Evolutionary conservation across 176 grass and related monocot genomes (phyloP).

Genomic region (Phyllostachys edulis): DNA sequence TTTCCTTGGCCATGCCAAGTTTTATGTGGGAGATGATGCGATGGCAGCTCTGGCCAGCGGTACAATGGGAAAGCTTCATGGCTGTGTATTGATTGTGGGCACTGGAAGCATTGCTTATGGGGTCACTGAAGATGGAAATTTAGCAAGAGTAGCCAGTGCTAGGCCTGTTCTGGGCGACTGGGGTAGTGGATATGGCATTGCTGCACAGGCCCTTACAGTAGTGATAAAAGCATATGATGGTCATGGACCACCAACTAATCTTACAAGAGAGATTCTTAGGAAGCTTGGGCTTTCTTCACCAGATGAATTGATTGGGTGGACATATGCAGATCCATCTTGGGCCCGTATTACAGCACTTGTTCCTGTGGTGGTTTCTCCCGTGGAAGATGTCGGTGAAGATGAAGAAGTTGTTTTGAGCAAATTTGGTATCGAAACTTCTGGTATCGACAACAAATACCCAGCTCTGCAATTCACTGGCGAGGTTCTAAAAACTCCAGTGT

Average conservation of each 20-base stretch:
- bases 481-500: slow-evolving; percentile 84
- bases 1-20: slow-evolving; percentile 66
- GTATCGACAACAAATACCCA: no score
- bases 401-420: no score
- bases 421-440: no score
- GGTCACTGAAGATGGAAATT: slow-evolving; percentile 83
- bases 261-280: slow-evolving; percentile 66
- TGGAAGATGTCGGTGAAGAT: slow-evolving; percentile 91
- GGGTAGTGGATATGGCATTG: slow-evolving; percentile 99
- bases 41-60: slow-evolving; percentile 92
- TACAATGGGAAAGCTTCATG: slow-evolving; percentile 93
- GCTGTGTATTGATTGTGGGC: slow-evolving; percentile 91
- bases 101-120: slow-evolving; percentile 96
- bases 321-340: slow-evolving; percentile 97
- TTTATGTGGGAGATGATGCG: slow-evolving; percentile 94
- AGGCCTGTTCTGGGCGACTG: slow-evolving; percentile 93
- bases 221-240: slow-evolving; percentile 84
- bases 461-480: no score
- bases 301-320: slow-evolving; percentile 99
- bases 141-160: slow-evolving; percentile 89
- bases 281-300: slow-evolving; percentile 86
- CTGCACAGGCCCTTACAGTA: slow-evolving; percentile 91
- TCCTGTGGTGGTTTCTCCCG: slow-evolving; percentile 86
- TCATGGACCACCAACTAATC: slow-evolving; percentile 81
- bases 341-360: slow-evolving; percentile 95